These are phyloP conservation scores for Tulasnella sp. DNA, from an alignment of 768 basidiomycete species.

Conservation along the genomic window DNA sequence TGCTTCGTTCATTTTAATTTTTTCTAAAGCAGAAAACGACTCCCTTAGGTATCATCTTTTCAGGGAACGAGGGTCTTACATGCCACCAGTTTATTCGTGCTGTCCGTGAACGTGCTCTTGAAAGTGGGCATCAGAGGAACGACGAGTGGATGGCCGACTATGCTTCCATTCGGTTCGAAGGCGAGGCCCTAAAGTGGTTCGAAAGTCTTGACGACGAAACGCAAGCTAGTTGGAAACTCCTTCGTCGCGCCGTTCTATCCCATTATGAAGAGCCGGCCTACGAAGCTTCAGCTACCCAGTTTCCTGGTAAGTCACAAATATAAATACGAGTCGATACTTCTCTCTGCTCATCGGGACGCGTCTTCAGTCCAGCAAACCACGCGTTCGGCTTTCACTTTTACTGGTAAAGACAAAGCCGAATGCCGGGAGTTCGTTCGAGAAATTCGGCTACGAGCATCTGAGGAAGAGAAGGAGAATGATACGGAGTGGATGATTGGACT, in stretches of 20 bases:
- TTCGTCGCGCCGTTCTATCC: not conserved
- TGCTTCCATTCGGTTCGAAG: not conserved
- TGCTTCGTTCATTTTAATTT: not conserved
- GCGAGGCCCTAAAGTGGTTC: not conserved
- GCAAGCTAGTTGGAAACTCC: not conserved
- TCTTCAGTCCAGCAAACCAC: not conserved
- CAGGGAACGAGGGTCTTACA: not conserved
- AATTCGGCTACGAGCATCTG: not conserved
- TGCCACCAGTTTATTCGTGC: not conserved
- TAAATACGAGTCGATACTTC: not conserved
- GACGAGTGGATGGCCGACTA: not conserved
- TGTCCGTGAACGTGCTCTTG: not conserved
- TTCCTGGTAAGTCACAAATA: not conserved
- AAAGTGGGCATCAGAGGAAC: not conserved
- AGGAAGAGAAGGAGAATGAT: not conserved
- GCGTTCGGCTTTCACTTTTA: not conserved
- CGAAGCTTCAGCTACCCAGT: not conserved
- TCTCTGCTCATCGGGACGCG: not conserved
- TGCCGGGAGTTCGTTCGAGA: not conserved
- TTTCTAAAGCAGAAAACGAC: not conserved
- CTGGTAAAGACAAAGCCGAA: not conserved
- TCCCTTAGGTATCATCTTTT: not conserved
- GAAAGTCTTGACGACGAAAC: not conserved
- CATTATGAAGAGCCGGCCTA: not conserved
- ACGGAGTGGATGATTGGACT: not conserved